Evolutionary conservation across 768 basidiomycete genomes (phyloP).

Genomic region (Podaxis sp.): DNA sequence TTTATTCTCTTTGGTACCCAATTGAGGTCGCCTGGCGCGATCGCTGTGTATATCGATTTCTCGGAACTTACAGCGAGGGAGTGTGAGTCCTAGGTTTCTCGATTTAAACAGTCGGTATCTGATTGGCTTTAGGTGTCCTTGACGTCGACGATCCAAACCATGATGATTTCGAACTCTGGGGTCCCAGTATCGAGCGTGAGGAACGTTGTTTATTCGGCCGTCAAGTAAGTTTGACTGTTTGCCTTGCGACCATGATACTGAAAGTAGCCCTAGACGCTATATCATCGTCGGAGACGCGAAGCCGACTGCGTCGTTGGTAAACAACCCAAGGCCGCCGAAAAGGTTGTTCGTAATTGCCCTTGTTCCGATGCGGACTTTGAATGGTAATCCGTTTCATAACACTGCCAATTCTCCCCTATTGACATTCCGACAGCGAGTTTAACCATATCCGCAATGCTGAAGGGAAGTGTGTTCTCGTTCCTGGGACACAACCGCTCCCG

Average conservation of each 20-base stretch:
- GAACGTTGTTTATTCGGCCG: conserved; percentile 92
- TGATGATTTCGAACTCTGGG: conserved; percentile 98
- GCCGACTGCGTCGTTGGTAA: conserved; percentile 84
- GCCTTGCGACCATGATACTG: conserved; percentile 4
- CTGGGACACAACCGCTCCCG: conserved; percentile 63
- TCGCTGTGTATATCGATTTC: conserved; percentile 90
- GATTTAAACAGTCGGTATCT: background rate
- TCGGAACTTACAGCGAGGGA: conserved; percentile 66
- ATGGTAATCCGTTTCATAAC: conserved; percentile 57
- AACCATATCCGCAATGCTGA: conserved; percentile 72
- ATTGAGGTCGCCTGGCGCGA: conserved; percentile 45
- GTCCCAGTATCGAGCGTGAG: conserved; percentile 84
- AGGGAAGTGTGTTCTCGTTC: conserved; percentile 76
- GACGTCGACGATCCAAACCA: conserved; percentile 67
- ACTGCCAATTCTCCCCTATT: background rate
- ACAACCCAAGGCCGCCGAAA: conserved; percentile 49
- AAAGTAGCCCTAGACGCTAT: conserved; percentile 62
- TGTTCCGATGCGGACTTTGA: conserved; percentile 85
- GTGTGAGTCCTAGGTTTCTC: conserved; percentile 53
- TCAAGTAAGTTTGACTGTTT: conserved; percentile 49
- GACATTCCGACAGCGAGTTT: conserved; percentile 71
- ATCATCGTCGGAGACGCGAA: conserved; percentile 82
- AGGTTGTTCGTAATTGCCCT: conserved; percentile 66
- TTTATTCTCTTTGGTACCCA: conserved; percentile 82
- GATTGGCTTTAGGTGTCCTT: conserved; percentile 56